Percentiles rank a stretch among this genome's conserved stretches.
Evolutionary conservation across 2,329 filamentous ascomycete species (phyloP).

Genomic region (Fusarium sp.): DNA sequence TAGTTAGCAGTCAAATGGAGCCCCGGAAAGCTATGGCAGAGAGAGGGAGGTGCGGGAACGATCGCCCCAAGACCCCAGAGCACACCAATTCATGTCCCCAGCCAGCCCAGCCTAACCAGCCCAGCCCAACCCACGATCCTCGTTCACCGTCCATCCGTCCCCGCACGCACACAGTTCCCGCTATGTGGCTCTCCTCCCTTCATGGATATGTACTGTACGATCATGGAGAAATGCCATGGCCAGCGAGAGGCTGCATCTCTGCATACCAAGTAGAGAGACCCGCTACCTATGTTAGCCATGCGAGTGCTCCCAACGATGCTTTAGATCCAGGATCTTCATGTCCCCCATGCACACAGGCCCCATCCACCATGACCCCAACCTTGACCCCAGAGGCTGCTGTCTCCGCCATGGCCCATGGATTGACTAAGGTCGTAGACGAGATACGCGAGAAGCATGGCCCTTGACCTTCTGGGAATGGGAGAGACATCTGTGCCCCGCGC

Average conservation of each 20-base stretch:
- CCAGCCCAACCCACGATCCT: constrained; percentile 28
- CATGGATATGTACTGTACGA: constrained; percentile 12
- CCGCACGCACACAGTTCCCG: constrained; percentile 41
- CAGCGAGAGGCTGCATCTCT: constrained; percentile 25
- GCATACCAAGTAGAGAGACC: constrained; percentile 19
- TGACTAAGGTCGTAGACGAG: constrained; percentile 36
- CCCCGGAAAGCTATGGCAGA: background rate
- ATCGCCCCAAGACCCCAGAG: constrained; percentile 49
- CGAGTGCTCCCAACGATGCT: constrained; percentile 20
- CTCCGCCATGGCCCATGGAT: constrained; percentile 30
- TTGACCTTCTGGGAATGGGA: constrained; percentile 18
- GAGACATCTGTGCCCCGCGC: constrained; percentile 34
- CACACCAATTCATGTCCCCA: constrained; percentile 39
- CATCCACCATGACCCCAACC: constrained; percentile 36
- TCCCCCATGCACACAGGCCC: constrained; percentile 27
- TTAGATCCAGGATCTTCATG: constrained; percentile 36
- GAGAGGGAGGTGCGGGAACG: constrained; percentile 50
- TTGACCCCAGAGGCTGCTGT: constrained; percentile 31
- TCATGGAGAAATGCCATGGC: constrained; percentile 28
- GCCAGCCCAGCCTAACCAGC: constrained; percentile 4
- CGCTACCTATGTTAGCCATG: constrained; percentile 30
- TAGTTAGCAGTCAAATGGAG: constrained; percentile 1
- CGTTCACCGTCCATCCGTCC: constrained; percentile 22
- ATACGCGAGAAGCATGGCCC: constrained; percentile 45
- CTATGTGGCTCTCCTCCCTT: constrained; percentile 30